Evolutionary conservation across 2,329 filamentous ascomycete species (phyloP), one percentile per base, ranked within the genome.

Genomic region (Dactylonectria estremocensis): DNA sequence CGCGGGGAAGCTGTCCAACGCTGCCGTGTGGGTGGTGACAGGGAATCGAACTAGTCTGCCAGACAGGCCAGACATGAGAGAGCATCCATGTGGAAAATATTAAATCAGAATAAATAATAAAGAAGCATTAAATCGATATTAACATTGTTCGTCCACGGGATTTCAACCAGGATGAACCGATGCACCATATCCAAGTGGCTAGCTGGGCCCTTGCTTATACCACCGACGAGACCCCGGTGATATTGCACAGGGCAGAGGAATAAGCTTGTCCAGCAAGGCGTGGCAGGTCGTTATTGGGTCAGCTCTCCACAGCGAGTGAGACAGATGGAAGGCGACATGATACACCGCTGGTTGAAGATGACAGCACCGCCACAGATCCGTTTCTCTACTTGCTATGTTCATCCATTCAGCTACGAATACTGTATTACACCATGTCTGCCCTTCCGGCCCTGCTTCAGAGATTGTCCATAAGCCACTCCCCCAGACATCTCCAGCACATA

Each of bases 1-100:
- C 59, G 64, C 58, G 64, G 64, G 63, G 63, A 50, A 58, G n/a
- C 20, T 20, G 18, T 62, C 31, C 28, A 58, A 31, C 28, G 54
- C 31, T 58, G 64, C 59, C 64, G 45, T 58, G 52, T 57, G 52
- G 46, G 58, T 53, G 58, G 52, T 54, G 54, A 22, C 48, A 58
- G 46, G 59, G 59, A 13, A 31, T 8, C 11, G 14, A 37, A 40
- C 50, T 53, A 31, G 52, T 10, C 48, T 46, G 46, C n/a, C n/a
- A n/a, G n/a, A n/a, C n/a, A 48, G 45, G 28, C 18, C n/a, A 60
- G 50, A 48, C 22, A 16, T 49, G 31, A 55, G 13, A 33, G 28
- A 43, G 9, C 22, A 28, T 28, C 18, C 49, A 6, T 28, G 7
- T 20, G 18, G 18, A 48, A 59, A 31, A 31, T 8, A 10, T 22